A percentile compares a stretch with the other conserved stretches of the same genome.
Conservation (phyloP, 2,329 filamentous ascomycete species). For the Hymenoscyphus scutula region DNA sequence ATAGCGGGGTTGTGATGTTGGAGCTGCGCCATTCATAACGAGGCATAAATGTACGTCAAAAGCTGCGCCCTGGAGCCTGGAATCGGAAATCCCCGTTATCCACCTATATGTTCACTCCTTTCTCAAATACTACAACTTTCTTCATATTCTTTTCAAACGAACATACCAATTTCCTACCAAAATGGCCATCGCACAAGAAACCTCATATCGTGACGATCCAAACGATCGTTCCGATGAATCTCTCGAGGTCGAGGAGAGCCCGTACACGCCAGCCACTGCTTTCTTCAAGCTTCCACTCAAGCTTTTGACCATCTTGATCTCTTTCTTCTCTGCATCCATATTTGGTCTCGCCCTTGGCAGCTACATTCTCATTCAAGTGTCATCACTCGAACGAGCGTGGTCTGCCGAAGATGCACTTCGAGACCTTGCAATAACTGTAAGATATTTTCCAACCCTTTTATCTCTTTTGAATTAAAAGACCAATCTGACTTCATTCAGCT, state of each 20-base stretch:
- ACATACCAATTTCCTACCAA: not conserved
- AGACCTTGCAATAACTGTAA: conserved; percentile 14
- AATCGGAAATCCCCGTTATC: not conserved
- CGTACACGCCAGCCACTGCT: conserved; percentile 7
- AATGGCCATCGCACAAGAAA: not conserved
- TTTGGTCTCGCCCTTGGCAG: conserved; percentile 12
- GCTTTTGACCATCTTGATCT: conserved; percentile 7
- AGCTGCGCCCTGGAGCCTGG: not conserved
- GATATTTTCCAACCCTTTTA: not conserved
- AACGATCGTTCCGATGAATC: not conserved
- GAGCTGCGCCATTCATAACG: not conserved
- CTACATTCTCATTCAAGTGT: not conserved
- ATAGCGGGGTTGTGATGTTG: not conserved
- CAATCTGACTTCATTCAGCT: conserved; percentile 6
- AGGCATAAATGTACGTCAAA: not conserved
- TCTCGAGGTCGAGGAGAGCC: not conserved
- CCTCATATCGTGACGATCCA: not conserved
- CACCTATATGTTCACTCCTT: not conserved
- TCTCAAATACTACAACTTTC: not conserved
- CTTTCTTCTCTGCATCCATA: conserved; percentile 9
- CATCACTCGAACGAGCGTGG: not conserved
- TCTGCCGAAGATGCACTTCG: not conserved
- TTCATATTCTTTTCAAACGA: not conserved
- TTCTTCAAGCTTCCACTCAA: conserved; percentile 15
- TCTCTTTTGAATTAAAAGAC: not conserved